A percentile compares a stretch with the other conserved stretches of the same genome.
These are phyloP conservation scores for Microsporum audouinii DNA, from an alignment of 2,329 filamentous ascomycete genomes.

Conservation along the genomic window DNA sequence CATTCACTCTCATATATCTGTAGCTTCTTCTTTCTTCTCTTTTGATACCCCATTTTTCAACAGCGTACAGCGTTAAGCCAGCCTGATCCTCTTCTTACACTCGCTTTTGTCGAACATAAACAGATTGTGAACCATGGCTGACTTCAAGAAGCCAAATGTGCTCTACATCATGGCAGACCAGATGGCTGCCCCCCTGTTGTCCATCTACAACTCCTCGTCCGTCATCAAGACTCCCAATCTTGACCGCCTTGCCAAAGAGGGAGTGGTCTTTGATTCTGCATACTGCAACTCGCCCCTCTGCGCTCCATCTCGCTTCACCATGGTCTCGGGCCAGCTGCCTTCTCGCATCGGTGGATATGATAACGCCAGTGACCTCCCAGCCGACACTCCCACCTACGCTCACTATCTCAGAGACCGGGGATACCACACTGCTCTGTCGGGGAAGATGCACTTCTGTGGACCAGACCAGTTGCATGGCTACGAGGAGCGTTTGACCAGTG, in stretches of 20 bases:
- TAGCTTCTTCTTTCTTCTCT: neutral
- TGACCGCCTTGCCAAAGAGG: slow-evolving; percentile 65
- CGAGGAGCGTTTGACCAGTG: slow-evolving; percentile 81
- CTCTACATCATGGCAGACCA: slow-evolving; percentile 97
- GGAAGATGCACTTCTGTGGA: slow-evolving; percentile 91
- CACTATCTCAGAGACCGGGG: slow-evolving; percentile 77
- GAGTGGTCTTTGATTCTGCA: slow-evolving; percentile 84
- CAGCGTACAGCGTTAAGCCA: slow-evolving; percentile 1
- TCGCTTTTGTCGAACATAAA: neutral
- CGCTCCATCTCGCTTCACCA: slow-evolving; percentile 83
- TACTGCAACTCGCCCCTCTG: slow-evolving; percentile 92
- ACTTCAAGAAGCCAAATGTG: slow-evolving; percentile 55
- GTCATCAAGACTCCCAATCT: slow-evolving; percentile 89
- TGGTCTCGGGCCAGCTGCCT: slow-evolving; percentile 84
- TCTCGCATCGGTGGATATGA: slow-evolving; percentile 88
- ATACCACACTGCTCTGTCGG: slow-evolving; percentile 81
- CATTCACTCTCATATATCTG: neutral
- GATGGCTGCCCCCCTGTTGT: slow-evolving; percentile 77
- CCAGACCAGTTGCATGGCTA: slow-evolving; percentile 85
- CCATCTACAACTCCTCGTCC: slow-evolving; percentile 80
- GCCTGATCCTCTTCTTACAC: neutral
- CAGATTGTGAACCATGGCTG: slow-evolving; percentile 6
- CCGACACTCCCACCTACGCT: slow-evolving; percentile 80
- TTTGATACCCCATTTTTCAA: neutral
- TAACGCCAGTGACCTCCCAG: slow-evolving; percentile 73